Conservation (phyloP, 495 filamentous ascomycete genomes). For the Tricharina praecox region DNA sequence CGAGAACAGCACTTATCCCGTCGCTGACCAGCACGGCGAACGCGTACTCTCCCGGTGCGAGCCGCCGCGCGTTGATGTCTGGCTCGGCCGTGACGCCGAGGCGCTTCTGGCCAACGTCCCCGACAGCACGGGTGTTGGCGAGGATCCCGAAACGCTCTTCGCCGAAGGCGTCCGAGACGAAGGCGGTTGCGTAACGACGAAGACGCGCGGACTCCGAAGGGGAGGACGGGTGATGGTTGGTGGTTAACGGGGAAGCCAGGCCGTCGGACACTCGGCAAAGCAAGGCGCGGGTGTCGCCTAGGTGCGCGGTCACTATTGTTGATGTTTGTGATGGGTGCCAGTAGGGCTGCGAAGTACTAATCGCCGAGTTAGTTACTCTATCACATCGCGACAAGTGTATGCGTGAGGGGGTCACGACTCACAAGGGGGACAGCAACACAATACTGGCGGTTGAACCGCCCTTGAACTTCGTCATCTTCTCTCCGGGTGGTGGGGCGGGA, state of each 20-base stretch:
- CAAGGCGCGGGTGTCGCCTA: slow-evolving; percentile 80
- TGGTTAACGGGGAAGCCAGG: slow-evolving; percentile 59
- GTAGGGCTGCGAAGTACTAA: slow-evolving; percentile 44
- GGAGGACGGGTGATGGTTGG: slow-evolving; percentile 75
- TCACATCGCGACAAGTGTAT: too few species aligned
- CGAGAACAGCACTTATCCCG: slow-evolving; percentile 64
- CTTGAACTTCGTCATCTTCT: slow-evolving; percentile 61
- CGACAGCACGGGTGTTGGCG: slow-evolving; percentile 85
- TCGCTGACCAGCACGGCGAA: slow-evolving; percentile 82
- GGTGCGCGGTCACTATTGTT: slow-evolving; percentile 73
- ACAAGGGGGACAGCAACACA: slow-evolving; percentile 80
- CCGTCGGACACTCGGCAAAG: slow-evolving; percentile 70
- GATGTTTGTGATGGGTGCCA: slow-evolving; percentile 80
- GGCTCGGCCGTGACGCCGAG: slow-evolving; percentile 89
- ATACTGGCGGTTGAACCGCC: slow-evolving; percentile 83
- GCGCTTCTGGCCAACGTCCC: slow-evolving; percentile 77
- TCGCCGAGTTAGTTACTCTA: slow-evolving; percentile 2
- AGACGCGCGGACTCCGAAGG: slow-evolving; percentile 69
- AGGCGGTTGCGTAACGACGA: slow-evolving; percentile 66
- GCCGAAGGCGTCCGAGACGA: slow-evolving; percentile 89
- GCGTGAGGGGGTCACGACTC: slow-evolving; percentile 15
- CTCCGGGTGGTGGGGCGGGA: slow-evolving; percentile 72
- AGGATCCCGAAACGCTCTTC: slow-evolving; percentile 89
- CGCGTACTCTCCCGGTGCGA: slow-evolving; percentile 62
- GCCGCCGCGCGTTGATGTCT: slow-evolving; percentile 56